Percentiles rank a stretch among this genome's conserved stretches.
Conservation (phyloP, 495 filamentous ascomycete genomes). For the Lasiosphaeria miniovina region DNA sequence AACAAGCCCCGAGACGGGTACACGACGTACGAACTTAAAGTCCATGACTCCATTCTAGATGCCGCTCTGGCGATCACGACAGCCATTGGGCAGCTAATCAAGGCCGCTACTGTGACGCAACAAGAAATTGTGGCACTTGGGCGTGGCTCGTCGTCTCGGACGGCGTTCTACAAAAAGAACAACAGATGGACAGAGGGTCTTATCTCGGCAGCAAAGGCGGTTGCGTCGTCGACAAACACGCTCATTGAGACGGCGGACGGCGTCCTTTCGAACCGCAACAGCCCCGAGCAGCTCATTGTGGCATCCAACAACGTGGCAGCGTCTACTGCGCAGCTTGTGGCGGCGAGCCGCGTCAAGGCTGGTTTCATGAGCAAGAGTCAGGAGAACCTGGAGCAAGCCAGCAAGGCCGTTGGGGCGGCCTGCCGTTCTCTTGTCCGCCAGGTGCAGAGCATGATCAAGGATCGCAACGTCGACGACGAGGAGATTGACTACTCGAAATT, state of each 20-base stretch:
- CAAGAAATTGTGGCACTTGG: slow-evolving; percentile 98
- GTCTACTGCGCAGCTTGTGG: slow-evolving; percentile 92
- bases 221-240: slow-evolving; percentile 85
- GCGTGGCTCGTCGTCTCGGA: slow-evolving; percentile 77
- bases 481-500: slow-evolving; percentile 84
- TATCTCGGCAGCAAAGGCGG: slow-evolving; percentile 94
- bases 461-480: slow-evolving; percentile 79
- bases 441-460: slow-evolving; percentile 89
- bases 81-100: slow-evolving; percentile 92
- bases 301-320: slow-evolving; percentile 96
- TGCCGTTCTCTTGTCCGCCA: slow-evolving; percentile 86
- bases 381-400: slow-evolving; percentile 83
- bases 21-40: slow-evolving; percentile 92
- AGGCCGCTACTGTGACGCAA: slow-evolving; percentile 89
- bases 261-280: slow-evolving; percentile 86
- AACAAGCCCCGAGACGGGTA: slow-evolving; percentile 92
- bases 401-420: slow-evolving; percentile 86
- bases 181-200: slow-evolving; percentile 95
- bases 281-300: slow-evolving; percentile 94
- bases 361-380: slow-evolving; percentile 96
- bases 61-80: slow-evolving; percentile 95
- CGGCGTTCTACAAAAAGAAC: slow-evolving; percentile 99
- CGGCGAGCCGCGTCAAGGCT: slow-evolving; percentile 93
- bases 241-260: slow-evolving; percentile 97
- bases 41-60: slow-evolving; percentile 91